phyloP scores from a whole-genome alignment of 202 grass and related monocot species.

The Schoenoplectus triqueter region DNA sequence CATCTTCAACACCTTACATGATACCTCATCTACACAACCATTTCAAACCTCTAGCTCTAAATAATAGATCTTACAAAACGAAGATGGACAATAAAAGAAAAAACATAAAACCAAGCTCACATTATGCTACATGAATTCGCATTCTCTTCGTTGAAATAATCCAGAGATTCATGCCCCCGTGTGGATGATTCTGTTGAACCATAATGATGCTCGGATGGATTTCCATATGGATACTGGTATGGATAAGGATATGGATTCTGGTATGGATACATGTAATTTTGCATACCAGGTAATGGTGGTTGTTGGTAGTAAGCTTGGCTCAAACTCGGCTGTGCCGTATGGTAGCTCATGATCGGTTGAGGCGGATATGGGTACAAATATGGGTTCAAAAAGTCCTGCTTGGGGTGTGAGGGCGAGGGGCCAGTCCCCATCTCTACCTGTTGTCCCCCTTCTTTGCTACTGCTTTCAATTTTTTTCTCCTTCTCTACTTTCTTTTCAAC shows the following conservation, averaged over 20 bases:
- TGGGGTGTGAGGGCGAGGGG: constrained; percentile 38
- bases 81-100: not conserved
- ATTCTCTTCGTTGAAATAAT: constrained; percentile 85
- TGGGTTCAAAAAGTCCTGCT: constrained; percentile 39
- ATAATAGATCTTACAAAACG: constrained; percentile 32
- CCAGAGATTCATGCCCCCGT: constrained; percentile 47
- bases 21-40: constrained; percentile 37
- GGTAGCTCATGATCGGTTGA: constrained; percentile 70
- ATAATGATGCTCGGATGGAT: constrained; percentile 44
- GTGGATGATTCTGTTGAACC: constrained; percentile 56
- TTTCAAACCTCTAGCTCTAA: constrained; percentile 21
- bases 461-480: constrained; percentile 40
- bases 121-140: constrained; percentile 75
- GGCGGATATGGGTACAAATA: constrained; percentile 52
- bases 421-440: constrained; percentile 42
- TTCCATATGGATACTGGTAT: constrained; percentile 57
- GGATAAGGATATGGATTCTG: constrained; percentile 51
- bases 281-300: constrained; percentile 40
- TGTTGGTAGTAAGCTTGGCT: constrained; percentile 78
- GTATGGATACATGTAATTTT: constrained; percentile 62
- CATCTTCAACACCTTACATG: constrained; percentile 35
- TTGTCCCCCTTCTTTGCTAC: constrained; percentile 43
- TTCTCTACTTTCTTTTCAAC: constrained; percentile 27
- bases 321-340: constrained; percentile 58
- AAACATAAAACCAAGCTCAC: constrained; percentile 44